Conservation (phyloP, 441 rosid species). For the Adansonia rubrostipa region DNA sequence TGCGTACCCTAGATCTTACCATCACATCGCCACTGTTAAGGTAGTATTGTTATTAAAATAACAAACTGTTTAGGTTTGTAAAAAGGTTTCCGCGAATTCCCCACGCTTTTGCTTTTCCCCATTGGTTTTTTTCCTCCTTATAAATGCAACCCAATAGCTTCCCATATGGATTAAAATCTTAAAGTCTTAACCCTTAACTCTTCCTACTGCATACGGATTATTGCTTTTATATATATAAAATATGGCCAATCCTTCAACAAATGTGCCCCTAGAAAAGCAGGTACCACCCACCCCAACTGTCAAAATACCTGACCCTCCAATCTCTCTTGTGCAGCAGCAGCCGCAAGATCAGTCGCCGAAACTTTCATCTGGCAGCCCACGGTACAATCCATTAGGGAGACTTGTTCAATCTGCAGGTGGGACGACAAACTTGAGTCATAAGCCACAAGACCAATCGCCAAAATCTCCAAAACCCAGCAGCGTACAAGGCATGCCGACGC, state of each 20-base stretch:
- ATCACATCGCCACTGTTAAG: not conserved
- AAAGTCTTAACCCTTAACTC: not conserved
- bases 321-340: slow-evolving; percentile 21
- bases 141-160: slow-evolving; percentile 10
- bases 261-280: slow-evolving; percentile 35
- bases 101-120: slow-evolving; percentile 44
- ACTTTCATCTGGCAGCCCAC: slow-evolving; percentile 26
- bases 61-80: not conserved
- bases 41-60: not conserved
- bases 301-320: slow-evolving; percentile 36
- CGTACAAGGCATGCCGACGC: not conserved
- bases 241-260: slow-evolving; percentile 45
- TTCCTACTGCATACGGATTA: not conserved
- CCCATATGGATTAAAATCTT: slow-evolving; percentile 6
- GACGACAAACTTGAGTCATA: not conserved
- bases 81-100: slow-evolving; percentile 44
- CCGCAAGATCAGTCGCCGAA: slow-evolving; percentile 20
- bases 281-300: slow-evolving; percentile 29
- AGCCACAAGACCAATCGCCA: slow-evolving; percentile 11
- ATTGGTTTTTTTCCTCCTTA: slow-evolving; percentile 9
- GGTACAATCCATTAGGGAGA: not conserved
- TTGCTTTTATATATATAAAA: not conserved
- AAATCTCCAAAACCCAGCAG: slow-evolving; percentile 32
- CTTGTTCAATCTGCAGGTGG: slow-evolving; percentile 19
- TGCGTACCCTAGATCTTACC: not conserved